Conservation (phyloP, 2,329 filamentous ascomycete genomes). For the Trichoderma guizhouense region DNA sequence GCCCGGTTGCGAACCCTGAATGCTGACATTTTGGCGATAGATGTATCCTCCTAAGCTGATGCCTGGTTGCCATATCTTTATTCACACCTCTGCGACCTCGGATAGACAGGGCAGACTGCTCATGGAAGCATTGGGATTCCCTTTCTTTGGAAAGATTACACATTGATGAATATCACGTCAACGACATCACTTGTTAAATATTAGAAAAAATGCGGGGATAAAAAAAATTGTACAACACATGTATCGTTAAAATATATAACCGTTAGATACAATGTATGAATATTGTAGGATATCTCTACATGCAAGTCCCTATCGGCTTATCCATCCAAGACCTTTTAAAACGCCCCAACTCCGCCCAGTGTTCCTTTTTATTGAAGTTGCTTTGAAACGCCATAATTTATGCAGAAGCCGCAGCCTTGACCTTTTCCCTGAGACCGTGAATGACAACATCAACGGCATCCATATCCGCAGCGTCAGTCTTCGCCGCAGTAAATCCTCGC, state of each 20-base stretch:
- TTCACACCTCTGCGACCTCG: slow-evolving; percentile 80
- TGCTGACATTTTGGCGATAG: slow-evolving; percentile 31
- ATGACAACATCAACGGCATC: slow-evolving; percentile 76
- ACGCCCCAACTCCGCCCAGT: slow-evolving; percentile 38
- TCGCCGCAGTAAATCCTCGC: slow-evolving; percentile 52
- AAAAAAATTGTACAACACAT: slow-evolving; percentile 34
- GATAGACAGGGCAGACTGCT: slow-evolving; percentile 82
- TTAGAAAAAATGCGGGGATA: slow-evolving; percentile 20
- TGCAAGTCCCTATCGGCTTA: not conserved
- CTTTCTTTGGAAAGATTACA: slow-evolving; percentile 73
- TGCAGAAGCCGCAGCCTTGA: slow-evolving; percentile 28
- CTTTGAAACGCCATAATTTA: not conserved
- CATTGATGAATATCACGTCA: slow-evolving; percentile 28
- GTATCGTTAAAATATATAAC: slow-evolving; percentile 29
- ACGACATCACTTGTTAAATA: not conserved
- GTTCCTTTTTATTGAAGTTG: slow-evolving; percentile 18
- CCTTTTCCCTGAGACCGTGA: slow-evolving; percentile 58
- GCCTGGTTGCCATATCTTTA: slow-evolving; percentile 76
- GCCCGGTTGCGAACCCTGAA: not conserved
- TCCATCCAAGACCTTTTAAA: not conserved
- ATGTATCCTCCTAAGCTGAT: slow-evolving; percentile 69
- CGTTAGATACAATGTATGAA: slow-evolving; percentile 7
- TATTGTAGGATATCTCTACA: not conserved
- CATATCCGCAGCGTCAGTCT: slow-evolving; percentile 84
- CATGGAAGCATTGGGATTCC: slow-evolving; percentile 47